Conservation (phyloP, 805 yeast genomes). For the Candida vartiovaarae region DNA sequence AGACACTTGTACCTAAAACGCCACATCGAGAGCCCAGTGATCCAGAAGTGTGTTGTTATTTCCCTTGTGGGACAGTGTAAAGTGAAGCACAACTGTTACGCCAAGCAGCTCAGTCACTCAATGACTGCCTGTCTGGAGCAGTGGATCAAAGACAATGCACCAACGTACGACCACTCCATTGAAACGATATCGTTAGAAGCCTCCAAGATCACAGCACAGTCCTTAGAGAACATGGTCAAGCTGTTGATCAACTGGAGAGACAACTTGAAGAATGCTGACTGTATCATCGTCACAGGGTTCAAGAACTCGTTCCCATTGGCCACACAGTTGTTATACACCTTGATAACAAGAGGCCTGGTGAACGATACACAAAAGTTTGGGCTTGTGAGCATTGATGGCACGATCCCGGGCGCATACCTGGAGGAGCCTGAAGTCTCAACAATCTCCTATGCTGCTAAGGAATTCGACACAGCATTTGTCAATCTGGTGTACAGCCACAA, state of each 20-base stretch:
- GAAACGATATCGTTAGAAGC: constrained; percentile 29
- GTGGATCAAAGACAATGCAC: constrained; percentile 3
- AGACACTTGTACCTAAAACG: constrained; percentile 30
- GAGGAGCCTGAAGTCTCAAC: constrained; percentile 25
- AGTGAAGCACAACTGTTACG: constrained; percentile 4
- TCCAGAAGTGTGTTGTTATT: constrained; percentile 24
- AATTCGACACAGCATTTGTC: constrained; percentile 2
- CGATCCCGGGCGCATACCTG: constrained; percentile 30
- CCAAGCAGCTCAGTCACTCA: constrained; percentile 21
- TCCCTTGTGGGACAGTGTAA: constrained; percentile 28
- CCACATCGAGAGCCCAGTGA: constrained; percentile 12
- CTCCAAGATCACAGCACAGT: constrained; percentile 25
- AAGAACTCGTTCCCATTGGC: constrained; percentile 50
- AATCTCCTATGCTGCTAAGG: constrained; percentile 1
- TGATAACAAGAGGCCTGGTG: constrained; percentile 28
- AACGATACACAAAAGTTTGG: constrained; percentile 22
- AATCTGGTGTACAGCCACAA: constrained; percentile 1
- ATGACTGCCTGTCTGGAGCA: constrained; percentile 25
- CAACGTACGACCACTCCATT: constrained; percentile 8
- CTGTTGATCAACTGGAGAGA: constrained; percentile 43
- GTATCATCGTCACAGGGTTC: constrained; percentile 42
- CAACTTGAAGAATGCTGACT: constrained; percentile 40
- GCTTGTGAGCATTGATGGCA: constrained; percentile 29
- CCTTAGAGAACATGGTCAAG: constrained; percentile 36
- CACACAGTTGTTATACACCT: constrained; percentile 37